A percentile compares a stretch with the other conserved stretches of the same genome.
phyloP scores from a whole-genome alignment of 2,329 filamentous ascomycete genomes.

The Escovopsis sp. region DNA sequence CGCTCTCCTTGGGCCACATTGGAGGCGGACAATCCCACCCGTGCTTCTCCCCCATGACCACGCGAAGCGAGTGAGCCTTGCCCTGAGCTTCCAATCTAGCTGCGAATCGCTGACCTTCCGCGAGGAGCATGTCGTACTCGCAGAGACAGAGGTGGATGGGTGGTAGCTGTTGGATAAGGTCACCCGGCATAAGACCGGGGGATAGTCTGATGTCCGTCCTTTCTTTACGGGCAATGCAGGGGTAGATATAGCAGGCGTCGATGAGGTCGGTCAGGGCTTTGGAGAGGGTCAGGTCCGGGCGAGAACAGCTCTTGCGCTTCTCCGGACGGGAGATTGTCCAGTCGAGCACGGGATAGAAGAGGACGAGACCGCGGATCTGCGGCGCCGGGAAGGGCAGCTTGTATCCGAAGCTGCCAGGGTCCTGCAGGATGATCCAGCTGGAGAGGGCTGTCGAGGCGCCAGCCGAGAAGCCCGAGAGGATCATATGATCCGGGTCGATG shows the following conservation, averaged over 20 bases:
- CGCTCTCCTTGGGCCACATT: constrained; percentile 28
- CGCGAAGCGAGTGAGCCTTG: constrained; percentile 23
- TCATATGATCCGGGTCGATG: constrained; percentile 40
- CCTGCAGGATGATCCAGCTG: constrained; percentile 30
- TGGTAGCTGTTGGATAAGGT: constrained; percentile 35
- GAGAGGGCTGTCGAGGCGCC: constrained; percentile 42
- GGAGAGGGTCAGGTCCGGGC: constrained; percentile 44
- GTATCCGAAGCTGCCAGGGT: constrained; percentile 26
- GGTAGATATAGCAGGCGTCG: constrained; percentile 46
- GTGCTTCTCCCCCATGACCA: constrained; percentile 31
- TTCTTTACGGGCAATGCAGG: constrained; percentile 28
- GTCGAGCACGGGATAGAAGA: constrained; percentile 50
- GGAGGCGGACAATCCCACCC: constrained; percentile 35
- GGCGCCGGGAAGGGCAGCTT: constrained; percentile 25
- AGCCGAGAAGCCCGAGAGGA: constrained; percentile 50
- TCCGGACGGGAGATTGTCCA: constrained; percentile 41
- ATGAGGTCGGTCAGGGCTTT: constrained; percentile 45
- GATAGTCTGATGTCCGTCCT: constrained; percentile 41
- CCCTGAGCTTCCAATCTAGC: constrained; percentile 32
- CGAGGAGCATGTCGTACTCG: constrained; percentile 51
- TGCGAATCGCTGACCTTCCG: constrained; percentile 45
- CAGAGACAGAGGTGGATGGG: constrained; percentile 45
- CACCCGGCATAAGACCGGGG: constrained; percentile 40
- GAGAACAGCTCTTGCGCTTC: constrained; percentile 37
- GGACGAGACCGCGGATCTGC: constrained; percentile 34